Percentiles rank a stretch among this genome's conserved stretches.
Evolutionary conservation across 305 asterid species (phyloP).

Genomic region (Petunia hybrid): DNA sequence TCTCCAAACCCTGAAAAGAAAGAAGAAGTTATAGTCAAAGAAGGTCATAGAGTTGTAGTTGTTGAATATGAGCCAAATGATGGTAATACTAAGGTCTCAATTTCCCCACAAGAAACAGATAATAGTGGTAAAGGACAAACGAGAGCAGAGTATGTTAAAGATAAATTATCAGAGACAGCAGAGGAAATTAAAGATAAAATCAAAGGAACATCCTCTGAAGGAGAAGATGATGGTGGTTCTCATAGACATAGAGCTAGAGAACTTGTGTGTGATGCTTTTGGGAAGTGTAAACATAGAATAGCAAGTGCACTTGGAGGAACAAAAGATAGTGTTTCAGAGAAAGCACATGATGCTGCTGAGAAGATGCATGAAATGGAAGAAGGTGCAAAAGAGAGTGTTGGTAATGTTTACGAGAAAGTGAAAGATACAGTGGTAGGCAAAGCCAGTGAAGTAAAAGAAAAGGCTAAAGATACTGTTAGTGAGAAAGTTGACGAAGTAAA

Average conservation of each 20-base stretch:
- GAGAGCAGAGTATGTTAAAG: neutral
- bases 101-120: constrained; percentile 43
- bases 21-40: constrained; percentile 45
- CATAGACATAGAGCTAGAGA: constrained; percentile 29
- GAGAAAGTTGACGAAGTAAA: constrained; percentile 26
- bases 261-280: constrained; percentile 50
- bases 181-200: neutral
- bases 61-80: constrained; percentile 47
- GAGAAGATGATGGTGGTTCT: neutral
- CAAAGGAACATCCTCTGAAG: neutral
- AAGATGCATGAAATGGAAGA: constrained; percentile 35
- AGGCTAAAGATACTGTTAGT: constrained; percentile 31
- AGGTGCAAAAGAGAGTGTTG: constrained; percentile 17
- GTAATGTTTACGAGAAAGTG: constrained; percentile 23
- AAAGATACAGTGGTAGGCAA: constrained; percentile 15
- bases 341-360: constrained; percentile 23
- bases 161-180: neutral
- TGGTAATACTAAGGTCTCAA: constrained; percentile 43
- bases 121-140: no score
- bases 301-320: constrained; percentile 31
- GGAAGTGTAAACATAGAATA: constrained; percentile 46
- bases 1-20: constrained; percentile 38
- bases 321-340: neutral
- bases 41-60: constrained; percentile 48
- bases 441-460: constrained; percentile 27